Percentiles rank a stretch among this genome's conserved stretches.
phyloP scores from a whole-genome alignment of 1,284 basidiomycete species.

The Pseudozyma tsukubaensis region DNA sequence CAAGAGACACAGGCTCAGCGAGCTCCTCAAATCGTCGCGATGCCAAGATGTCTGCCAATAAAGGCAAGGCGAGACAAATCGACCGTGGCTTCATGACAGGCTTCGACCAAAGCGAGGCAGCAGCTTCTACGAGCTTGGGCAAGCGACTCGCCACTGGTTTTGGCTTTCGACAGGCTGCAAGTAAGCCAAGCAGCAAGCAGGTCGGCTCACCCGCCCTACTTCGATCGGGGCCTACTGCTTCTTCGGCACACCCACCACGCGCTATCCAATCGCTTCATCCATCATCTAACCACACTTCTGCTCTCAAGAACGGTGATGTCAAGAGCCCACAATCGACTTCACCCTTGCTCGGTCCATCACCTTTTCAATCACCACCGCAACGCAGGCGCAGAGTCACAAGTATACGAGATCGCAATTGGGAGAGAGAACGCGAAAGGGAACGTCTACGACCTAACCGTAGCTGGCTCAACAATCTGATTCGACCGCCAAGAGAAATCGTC shows the following conservation, averaged over 20 bases:
- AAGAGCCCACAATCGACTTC: constrained; percentile 9
- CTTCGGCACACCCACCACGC: constrained; percentile 10
- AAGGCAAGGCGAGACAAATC: constrained; percentile 33
- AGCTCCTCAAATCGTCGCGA: constrained; percentile 9
- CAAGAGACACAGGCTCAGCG: constrained; percentile 15
- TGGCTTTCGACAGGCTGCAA: constrained; percentile 32
- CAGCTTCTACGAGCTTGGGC: constrained; percentile 33
- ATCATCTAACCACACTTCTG: constrained; percentile 2
- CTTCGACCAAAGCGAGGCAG: constrained; percentile 16
- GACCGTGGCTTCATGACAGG: constrained; percentile 34
- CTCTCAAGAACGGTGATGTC: constrained; percentile 1
- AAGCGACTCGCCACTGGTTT: constrained; percentile 33
- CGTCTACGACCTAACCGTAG: constrained; percentile 26
- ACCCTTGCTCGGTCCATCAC: constrained; percentile 29
- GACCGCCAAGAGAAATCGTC: constrained; percentile 70
- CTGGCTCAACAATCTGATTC: constrained; percentile 60
- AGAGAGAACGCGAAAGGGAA: constrained; percentile 41
- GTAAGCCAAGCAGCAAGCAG: constrained; percentile 8
- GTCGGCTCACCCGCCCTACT: constrained; percentile 3
- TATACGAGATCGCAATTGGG: constrained; percentile 43
- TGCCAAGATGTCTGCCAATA: constrained; percentile 13
- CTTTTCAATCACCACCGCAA: constrained; percentile 33
- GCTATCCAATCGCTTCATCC: constrained; percentile 19
- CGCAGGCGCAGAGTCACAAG: constrained; percentile 42
- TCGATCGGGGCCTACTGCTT: constrained; percentile 3